Evolutionary conservation across 495 filamentous ascomycete species (phyloP).

Genomic region (Sordaria brevicollis): DNA sequence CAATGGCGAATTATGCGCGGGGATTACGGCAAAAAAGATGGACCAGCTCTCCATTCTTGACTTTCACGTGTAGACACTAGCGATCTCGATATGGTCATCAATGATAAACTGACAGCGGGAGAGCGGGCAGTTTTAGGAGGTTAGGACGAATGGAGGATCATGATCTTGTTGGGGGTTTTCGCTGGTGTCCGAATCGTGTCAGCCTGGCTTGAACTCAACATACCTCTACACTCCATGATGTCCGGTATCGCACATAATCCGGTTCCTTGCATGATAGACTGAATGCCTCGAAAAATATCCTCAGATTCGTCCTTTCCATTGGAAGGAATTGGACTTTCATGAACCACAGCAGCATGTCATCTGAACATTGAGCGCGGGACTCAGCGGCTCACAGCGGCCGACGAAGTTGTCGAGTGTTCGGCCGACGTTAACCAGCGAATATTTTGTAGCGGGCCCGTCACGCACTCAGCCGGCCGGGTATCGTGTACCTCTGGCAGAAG

Average conservation of each 20-base stretch:
- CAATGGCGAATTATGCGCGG: neutral
- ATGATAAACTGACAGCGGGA: neutral
- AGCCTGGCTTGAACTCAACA: neutral
- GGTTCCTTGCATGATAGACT: neutral
- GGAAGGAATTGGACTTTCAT: too few species aligned
- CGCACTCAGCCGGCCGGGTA: conserved; percentile 8
- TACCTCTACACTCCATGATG: neutral
- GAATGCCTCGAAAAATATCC: neutral
- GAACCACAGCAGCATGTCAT: neutral
- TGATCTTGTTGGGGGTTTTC: too few species aligned
- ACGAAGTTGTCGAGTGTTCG: too few species aligned
- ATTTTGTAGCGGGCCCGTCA: conserved; percentile 12
- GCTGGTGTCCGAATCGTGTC: neutral
- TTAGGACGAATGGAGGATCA: neutral
- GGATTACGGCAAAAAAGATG: neutral
- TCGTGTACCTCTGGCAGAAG: conserved; percentile 3
- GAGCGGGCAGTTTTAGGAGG: too few species aligned
- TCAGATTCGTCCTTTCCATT: neutral
- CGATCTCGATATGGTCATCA: neutral
- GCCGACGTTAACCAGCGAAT: neutral
- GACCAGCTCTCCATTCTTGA: neutral
- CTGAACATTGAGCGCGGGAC: neutral
- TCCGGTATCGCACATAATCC: neutral
- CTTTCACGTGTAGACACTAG: neutral
- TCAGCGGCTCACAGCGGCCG: neutral